Evolutionary conservation across 352 stramenopile species (phyloP).

Genomic region (Phytopythium delawarense): DNA sequence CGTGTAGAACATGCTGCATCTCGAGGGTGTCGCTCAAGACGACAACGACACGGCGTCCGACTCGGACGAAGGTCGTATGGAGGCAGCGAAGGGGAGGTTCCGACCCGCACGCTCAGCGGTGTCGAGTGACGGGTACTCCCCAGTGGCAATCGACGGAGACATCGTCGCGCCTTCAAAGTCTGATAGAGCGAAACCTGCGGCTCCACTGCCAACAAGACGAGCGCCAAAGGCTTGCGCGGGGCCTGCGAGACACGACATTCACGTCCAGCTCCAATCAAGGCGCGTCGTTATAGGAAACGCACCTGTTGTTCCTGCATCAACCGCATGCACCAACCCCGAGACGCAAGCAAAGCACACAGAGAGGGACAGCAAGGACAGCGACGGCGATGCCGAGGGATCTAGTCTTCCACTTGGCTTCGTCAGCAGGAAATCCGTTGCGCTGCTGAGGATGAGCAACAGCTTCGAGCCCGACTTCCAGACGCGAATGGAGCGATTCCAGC

Average conservation of each 20-base stretch:
- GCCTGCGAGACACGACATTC: background rate
- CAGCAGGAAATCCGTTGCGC: conserved; percentile 29
- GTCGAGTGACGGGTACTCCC: conserved; percentile 5
- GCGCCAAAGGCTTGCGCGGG: background rate
- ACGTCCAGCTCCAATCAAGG: background rate
- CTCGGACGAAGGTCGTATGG: background rate
- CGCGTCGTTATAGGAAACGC: background rate
- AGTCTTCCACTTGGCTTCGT: background rate
- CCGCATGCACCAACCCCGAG: background rate
- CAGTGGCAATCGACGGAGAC: background rate
- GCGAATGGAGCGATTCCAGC: conserved; percentile 48
- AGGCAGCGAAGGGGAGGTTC: background rate
- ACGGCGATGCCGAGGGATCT: background rate
- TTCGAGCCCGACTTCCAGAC: conserved; percentile 64
- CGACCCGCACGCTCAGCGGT: background rate
- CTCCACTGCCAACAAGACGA: background rate
- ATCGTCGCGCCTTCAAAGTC: background rate
- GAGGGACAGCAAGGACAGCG: background rate
- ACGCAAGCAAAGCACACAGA: background rate
- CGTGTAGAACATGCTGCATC: conserved; percentile 6
- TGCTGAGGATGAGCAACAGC: conserved; percentile 38
- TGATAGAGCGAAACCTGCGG: background rate
- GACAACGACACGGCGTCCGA: background rate
- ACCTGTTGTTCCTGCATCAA: background rate
- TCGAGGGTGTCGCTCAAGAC: background rate